phyloP scores from a whole-genome alignment of 2,329 filamentous ascomycete genomes.

The Paecilomyces sp. region DNA sequence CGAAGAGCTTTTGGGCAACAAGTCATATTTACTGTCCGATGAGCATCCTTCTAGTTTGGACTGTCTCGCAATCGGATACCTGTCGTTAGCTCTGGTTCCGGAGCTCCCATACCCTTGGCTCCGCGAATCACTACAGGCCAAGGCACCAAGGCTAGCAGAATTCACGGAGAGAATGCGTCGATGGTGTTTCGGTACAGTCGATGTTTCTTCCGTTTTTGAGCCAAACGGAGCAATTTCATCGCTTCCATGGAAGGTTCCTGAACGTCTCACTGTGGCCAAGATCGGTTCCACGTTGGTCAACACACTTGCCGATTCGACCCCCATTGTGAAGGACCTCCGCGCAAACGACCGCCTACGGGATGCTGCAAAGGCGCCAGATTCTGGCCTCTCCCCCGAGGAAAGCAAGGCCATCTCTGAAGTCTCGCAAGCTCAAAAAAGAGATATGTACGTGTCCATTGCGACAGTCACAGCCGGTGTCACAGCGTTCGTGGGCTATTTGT shows the following conservation, averaged over 20 bases:
- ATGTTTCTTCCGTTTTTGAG: conserved; percentile 15
- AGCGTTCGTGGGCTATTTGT: conserved; percentile 30
- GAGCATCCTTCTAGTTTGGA: conserved; percentile 59
- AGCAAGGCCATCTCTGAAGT: conserved; percentile 16
- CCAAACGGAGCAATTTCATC: background rate
- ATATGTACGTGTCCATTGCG: conserved; percentile 29
- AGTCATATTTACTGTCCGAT: conserved; percentile 49
- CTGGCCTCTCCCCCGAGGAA: conserved; percentile 17
- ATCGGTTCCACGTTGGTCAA: conserved; percentile 28
- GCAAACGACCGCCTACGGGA: conserved; percentile 30
- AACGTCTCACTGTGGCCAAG: conserved; percentile 21
- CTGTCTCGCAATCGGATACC: conserved; percentile 72
- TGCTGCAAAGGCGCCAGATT: conserved; percentile 17
- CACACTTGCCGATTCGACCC: conserved; percentile 28
- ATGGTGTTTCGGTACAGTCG: conserved; percentile 29
- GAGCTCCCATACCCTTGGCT: conserved; percentile 58
- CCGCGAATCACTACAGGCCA: conserved; percentile 46
- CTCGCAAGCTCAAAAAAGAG: conserved; percentile 20
- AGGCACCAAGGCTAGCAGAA: conserved; percentile 37
- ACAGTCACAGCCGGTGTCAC: conserved; percentile 26
- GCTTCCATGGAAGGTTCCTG: conserved; percentile 30
- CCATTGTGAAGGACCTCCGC: conserved; percentile 29
- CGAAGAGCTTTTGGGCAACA: conserved; percentile 52
- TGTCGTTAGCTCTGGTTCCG: conserved; percentile 63
- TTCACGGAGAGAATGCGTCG: conserved; percentile 38